These are phyloP conservation scores for Ogataea chonburiensis DNA, from an alignment of 805 yeast genomes.

Conservation along the genomic window DNA sequence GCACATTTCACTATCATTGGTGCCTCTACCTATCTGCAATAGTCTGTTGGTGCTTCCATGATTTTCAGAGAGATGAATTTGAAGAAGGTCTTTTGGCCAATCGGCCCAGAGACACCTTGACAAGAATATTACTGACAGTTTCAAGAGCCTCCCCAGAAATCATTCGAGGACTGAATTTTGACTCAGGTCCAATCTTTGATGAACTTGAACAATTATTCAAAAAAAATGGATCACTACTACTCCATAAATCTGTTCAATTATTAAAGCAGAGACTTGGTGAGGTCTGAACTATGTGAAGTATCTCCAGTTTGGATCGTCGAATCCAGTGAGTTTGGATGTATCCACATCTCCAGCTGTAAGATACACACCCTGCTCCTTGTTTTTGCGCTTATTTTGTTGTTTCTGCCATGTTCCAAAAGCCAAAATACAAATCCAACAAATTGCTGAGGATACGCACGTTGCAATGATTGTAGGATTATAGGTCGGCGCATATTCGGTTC, in stretches of 20 bases:
- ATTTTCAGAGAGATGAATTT: background rate
- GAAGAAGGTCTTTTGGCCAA: background rate
- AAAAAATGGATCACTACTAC: background rate
- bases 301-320: constrained; percentile 20
- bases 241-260: background rate
- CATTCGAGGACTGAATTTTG: background rate
- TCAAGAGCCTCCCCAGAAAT: background rate
- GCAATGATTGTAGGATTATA: constrained; percentile 31
- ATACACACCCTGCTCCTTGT: constrained; percentile 13
- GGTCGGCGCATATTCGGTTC: constrained; percentile 35
- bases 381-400: constrained; percentile 12
- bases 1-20: constrained; percentile 19
- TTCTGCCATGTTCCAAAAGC: constrained; percentile 18
- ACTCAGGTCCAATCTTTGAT: background rate
- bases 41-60: constrained; percentile 17
- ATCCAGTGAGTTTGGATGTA: constrained; percentile 14
- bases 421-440: constrained; percentile 14
- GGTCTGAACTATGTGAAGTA: constrained; percentile 14
- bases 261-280: too few relatives aligned
- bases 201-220: background rate
- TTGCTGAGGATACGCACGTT: constrained; percentile 19
- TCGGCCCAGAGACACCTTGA: background rate
- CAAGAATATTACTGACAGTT: background rate
- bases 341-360: constrained; percentile 14
- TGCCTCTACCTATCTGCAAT: constrained; percentile 18